phyloP scores from a whole-genome alignment of 2,329 filamentous ascomycete genomes.

The Trichoderma breve region DNA sequence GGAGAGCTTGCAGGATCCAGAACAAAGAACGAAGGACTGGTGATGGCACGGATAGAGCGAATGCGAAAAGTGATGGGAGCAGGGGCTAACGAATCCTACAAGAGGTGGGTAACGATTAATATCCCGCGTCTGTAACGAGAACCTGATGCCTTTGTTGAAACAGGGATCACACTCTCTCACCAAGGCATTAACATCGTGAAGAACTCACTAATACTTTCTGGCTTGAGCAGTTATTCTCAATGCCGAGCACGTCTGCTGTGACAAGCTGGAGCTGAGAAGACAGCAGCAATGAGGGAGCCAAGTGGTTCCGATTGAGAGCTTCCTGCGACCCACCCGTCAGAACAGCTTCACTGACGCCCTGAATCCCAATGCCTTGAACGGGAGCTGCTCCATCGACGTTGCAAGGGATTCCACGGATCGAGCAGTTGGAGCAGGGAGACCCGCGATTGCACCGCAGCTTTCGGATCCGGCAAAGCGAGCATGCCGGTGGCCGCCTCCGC shows the following conservation, averaged over 20 bases:
- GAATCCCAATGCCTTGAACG: background rate
- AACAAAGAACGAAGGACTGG: slow-evolving; percentile 33
- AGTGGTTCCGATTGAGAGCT: slow-evolving; percentile 4
- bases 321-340: background rate
- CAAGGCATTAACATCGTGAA: background rate
- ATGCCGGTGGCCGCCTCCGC: slow-evolving; percentile 3
- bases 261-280: slow-evolving; percentile 10
- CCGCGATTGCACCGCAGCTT: slow-evolving; percentile 14
- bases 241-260: slow-evolving; percentile 1
- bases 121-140: background rate
- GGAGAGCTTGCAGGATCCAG: slow-evolving; percentile 27
- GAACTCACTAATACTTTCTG: slow-evolving; percentile 3
- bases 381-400: background rate
- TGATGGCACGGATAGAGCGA: slow-evolving; percentile 27
- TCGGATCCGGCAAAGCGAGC: slow-evolving; percentile 13
- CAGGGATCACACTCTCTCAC: background rate
- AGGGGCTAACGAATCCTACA: slow-evolving; percentile 1
- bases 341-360: background rate
- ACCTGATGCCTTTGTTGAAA: background rate
- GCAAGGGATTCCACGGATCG: slow-evolving; percentile 10
- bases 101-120: background rate
- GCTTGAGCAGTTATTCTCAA: slow-evolving; percentile 1
- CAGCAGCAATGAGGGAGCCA: background rate
- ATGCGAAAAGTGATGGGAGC: background rate
- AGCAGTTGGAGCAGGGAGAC: slow-evolving; percentile 13